Conservation (phyloP, 2,329 filamentous ascomycete genomes). For the Epicoccum nigrum region DNA sequence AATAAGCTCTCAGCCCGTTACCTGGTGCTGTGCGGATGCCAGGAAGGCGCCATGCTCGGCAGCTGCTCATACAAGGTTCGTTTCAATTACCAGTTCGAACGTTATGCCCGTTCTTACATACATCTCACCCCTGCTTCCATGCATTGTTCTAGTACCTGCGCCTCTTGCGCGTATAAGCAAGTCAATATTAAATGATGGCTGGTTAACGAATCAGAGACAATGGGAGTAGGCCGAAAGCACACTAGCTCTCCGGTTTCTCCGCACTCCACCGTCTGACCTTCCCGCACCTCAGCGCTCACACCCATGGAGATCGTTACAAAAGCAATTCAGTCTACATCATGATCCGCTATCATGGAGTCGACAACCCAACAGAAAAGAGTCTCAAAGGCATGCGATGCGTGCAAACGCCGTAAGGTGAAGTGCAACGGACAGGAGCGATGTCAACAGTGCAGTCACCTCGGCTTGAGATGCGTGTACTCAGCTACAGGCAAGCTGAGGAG, state of each 20-base stretch:
- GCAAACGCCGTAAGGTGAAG: slow-evolving; percentile 54
- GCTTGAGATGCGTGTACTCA: slow-evolving; percentile 55
- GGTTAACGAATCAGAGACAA: slow-evolving; percentile 4
- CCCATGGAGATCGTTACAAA: slow-evolving; percentile 12
- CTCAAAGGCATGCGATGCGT: slow-evolving; percentile 55
- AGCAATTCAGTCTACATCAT: slow-evolving; percentile 21
- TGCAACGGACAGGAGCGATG: slow-evolving; percentile 56
- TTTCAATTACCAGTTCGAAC: slow-evolving; percentile 15
- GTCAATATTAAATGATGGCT: slow-evolving; percentile 8
- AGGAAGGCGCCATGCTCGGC: slow-evolving; percentile 5
- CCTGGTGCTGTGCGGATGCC: slow-evolving; percentile 1
- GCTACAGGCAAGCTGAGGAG: slow-evolving; percentile 47
- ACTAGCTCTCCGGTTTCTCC: slow-evolving; percentile 18
- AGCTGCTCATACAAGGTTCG: slow-evolving; percentile 12
- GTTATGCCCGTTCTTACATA: slow-evolving; percentile 15
- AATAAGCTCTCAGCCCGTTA: background rate
- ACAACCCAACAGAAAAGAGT: slow-evolving; percentile 39
- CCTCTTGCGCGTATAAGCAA: slow-evolving; percentile 9
- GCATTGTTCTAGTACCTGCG: slow-evolving; percentile 19
- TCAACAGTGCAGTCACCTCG: slow-evolving; percentile 48
- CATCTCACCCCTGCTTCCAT: slow-evolving; percentile 10
- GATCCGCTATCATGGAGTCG: slow-evolving; percentile 34
- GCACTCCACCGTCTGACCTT: slow-evolving; percentile 18
- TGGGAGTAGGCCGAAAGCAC: slow-evolving; percentile 2
- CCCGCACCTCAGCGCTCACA: slow-evolving; percentile 15